Base-by-base conservation (phyloP, 768 basidiomycete genomes). In the Russula ochroleuca region DNA sequence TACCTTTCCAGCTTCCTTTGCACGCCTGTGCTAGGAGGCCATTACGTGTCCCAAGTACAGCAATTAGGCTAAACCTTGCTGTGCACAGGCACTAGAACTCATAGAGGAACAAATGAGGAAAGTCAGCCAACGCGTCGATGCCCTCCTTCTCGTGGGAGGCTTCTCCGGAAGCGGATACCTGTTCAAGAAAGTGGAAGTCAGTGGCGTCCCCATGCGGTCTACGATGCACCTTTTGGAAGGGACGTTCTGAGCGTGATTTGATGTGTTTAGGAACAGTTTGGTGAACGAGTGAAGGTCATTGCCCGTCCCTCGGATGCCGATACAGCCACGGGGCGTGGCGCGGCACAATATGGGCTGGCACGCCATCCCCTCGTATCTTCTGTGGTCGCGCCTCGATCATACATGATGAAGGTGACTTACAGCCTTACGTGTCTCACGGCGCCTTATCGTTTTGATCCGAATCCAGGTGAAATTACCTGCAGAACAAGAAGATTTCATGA, bases 91-190 rank as follows among this genome's bases (percentile, higher is more conserved):
- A 37, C 75, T 94, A 28, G 81, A 84, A 25, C 80, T 93, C 69
- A 85, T 94, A 69, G 89, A 92, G 69, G 86, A 86, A 23, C 92
- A 93, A 74, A 77, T 85, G 56, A 76, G 76, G 66, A 83, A 80
- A 72, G 79, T 87, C 57, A 81, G 87, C 71, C 86, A 89, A 70
- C 78, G 78, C 51, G 83, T 94, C 72, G 85, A 94, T 79, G 92
- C 92, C 10, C 76, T 95, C 57, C 83, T 95, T 68, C 84, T 94
- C 70, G 92, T 95, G 72, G 92, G 92, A 75, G 92, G 92, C 59
- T 95, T 95, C 74, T 87, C 87, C 54, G 90, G 87, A 8, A 88
- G 88, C 73, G 87, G 91, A 72, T 94, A 95, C 74, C 78, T 94
- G 67, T 91, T 88, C 76, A 80, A 83, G 70, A 82, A 84, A 65